Evolutionary conservation across 2,329 filamentous ascomycete species (phyloP), one percentile per base, ranked within the genome.

Genomic region (Sarocladium kiliense): DNA sequence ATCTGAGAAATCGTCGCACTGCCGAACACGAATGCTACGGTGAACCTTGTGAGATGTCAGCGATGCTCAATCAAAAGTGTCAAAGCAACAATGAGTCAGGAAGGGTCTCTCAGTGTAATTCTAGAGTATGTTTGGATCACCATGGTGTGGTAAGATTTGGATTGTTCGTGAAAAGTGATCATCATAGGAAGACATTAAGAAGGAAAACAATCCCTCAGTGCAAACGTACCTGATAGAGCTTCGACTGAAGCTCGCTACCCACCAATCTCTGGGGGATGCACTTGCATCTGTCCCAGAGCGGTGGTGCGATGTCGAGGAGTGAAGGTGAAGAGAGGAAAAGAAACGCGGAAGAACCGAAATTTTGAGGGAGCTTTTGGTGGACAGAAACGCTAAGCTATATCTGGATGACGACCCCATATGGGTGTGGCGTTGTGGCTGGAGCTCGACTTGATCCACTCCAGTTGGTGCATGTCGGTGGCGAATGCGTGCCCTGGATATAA

Each of bases 61-160:
- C 47, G 16, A 23, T 7, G 47, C 27, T 36, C 47, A 21, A 26
- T 11, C 34, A 30, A 44, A 16, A 45, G 37, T 11, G 19, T 18
- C 30, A n/a, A 36, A 36, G 25, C 14, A 27, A 23, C 10, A 49
- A 44, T 44, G 44, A 14, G 27, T 27, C 9, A 23, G 23, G 23
- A 36, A 9, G 19, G 23, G 18, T 64, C 77, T 77, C 75, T 84
- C 80, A 83, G 80, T 64, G 72, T 78, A 76, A 75, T 78, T 77
- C 71, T 79, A 77, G 71, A 71, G 71, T 51, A 67, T 70, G 66
- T 70, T 60, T 58, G 64, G 62, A 69, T 82, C 79, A 80, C 80
- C 81, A 84, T 76, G 71, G 67, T 68, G 65, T 74, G 70, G 79
- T 84, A 78, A 77, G 79, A 77, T 72, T 83, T 84, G 80, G 80